Evolutionary conservation across 345 rosid genomes (phyloP).

Genomic region (Limnanthes douglasii): DNA sequence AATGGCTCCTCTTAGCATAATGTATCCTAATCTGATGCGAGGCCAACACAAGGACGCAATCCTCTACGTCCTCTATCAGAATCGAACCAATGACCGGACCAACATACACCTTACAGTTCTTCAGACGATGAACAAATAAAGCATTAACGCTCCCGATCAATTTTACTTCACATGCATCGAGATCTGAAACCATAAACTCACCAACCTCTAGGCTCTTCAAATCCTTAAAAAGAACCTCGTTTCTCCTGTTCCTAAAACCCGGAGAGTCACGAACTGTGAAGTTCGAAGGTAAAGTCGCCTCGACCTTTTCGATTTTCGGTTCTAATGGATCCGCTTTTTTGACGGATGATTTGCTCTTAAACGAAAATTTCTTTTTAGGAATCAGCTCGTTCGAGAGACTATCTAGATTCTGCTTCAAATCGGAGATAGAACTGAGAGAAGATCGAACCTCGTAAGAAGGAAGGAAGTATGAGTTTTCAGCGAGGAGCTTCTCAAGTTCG

Average conservation of each 20-base stretch:
- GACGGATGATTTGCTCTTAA: slow-evolving; percentile 34
- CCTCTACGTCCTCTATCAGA: slow-evolving; percentile 62
- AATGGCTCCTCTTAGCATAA: slow-evolving; percentile 38
- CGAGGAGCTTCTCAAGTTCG: slow-evolving; percentile 57
- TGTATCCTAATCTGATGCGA: slow-evolving; percentile 91
- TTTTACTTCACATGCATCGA: slow-evolving; percentile 58
- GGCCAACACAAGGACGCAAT: slow-evolving; percentile 46
- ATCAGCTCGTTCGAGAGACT: slow-evolving; percentile 22
- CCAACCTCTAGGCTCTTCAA: slow-evolving; percentile 40
- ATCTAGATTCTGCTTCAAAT: slow-evolving; percentile 56
- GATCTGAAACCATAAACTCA: slow-evolving; percentile 51
- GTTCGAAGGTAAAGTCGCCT: slow-evolving; percentile 5
- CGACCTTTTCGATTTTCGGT: slow-evolving; percentile 11
- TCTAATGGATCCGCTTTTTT: slow-evolving; percentile 14
- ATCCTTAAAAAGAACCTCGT: slow-evolving; percentile 26
- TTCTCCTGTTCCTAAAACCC: slow-evolving; percentile 38
- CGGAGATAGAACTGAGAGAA: slow-evolving; percentile 47
- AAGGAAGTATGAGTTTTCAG: slow-evolving; percentile 55
- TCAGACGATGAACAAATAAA: slow-evolving; percentile 43
- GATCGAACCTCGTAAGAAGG: slow-evolving; percentile 76
- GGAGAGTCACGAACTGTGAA: slow-evolving; percentile 34
- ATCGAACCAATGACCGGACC: slow-evolving; percentile 78
- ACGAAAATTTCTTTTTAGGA: slow-evolving; percentile 66
- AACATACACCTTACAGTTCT: slow-evolving; percentile 29
- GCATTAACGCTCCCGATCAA: slow-evolving; percentile 36